Conservation (phyloP, 495 filamentous ascomycete species). For the Lophium mytilinum region DNA sequence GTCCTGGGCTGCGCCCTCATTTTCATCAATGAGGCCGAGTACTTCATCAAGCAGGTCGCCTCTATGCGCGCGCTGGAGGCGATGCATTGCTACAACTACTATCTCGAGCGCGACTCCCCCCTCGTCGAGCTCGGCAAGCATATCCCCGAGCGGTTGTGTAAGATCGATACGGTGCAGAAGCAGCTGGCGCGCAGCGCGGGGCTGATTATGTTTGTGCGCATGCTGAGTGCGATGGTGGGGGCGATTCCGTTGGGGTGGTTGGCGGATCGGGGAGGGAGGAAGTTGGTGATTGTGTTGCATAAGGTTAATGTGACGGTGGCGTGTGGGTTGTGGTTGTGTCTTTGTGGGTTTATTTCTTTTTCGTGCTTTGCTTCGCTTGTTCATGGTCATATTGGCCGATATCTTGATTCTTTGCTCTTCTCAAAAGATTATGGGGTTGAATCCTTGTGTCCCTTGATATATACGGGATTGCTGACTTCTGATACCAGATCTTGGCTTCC, state of each 20-base stretch:
- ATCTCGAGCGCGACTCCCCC: neutral
- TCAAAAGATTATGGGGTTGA: neutral
- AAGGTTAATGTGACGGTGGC: neutral
- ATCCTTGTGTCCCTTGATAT: neutral
- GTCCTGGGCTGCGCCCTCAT: neutral
- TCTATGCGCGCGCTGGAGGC: neutral
- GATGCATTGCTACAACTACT: neutral
- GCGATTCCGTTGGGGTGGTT: neutral
- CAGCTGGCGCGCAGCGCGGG: neutral
- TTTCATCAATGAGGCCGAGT: constrained; percentile 1
- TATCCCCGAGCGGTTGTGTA: neutral
- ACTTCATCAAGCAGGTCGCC: constrained; percentile 1
- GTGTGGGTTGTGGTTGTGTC: neutral
- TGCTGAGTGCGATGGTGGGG: neutral
- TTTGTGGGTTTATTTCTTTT: neutral
- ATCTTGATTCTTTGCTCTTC: neutral
- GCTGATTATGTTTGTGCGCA: neutral
- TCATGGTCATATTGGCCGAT: no score
- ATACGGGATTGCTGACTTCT: neutral
- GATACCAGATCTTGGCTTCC: neutral
- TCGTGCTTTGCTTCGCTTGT: no score
- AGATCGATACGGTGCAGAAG: neutral
- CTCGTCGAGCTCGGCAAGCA: constrained; percentile 1
- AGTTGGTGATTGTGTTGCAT: neutral
- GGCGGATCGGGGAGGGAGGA: neutral